Conservation (phyloP, 148 eudicot species). For the Vaccinium macrocarpon region DNA sequence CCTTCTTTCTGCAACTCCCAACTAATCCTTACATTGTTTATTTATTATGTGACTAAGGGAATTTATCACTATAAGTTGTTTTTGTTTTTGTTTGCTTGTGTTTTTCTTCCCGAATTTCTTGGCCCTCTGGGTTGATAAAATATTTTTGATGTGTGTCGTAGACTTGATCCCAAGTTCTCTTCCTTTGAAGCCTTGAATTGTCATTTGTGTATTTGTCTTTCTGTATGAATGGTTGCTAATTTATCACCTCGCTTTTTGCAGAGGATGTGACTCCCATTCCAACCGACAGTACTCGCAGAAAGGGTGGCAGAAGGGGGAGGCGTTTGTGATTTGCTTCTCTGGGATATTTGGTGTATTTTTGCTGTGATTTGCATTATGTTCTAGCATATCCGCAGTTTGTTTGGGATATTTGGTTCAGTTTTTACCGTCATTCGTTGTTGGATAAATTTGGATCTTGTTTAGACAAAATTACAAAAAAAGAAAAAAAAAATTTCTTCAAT, state of each 20-base stretch:
- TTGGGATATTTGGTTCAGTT: neutral
- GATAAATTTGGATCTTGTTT: too few relatives aligned
- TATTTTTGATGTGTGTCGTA: neutral
- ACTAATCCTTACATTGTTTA: neutral
- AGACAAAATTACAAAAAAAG: too few relatives aligned
- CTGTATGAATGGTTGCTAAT: neutral
- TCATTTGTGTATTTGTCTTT: neutral
- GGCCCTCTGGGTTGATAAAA: neutral
- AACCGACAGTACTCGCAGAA: conserved; percentile 85
- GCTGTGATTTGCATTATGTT: neutral
- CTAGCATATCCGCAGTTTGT: neutral
- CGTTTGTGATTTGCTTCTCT: conserved; percentile 44
- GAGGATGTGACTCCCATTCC: conserved; percentile 96
- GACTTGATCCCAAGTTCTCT: neutral
- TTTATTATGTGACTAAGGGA: neutral
- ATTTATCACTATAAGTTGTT: neutral
- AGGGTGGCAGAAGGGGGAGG: conserved; percentile 33
- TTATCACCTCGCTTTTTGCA: conserved; percentile 16
- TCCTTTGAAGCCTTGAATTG: neutral
- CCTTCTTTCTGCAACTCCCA: neutral
- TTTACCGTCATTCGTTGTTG: too few relatives aligned
- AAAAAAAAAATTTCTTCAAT: too few relatives aligned
- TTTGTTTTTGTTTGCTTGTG: neutral
- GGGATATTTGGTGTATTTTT: neutral
- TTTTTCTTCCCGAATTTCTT: neutral